Evolutionary conservation across 164 flowering plant species (phyloP), one percentile per base, ranked within the genome.

Genomic region (Piper betle): DNA sequence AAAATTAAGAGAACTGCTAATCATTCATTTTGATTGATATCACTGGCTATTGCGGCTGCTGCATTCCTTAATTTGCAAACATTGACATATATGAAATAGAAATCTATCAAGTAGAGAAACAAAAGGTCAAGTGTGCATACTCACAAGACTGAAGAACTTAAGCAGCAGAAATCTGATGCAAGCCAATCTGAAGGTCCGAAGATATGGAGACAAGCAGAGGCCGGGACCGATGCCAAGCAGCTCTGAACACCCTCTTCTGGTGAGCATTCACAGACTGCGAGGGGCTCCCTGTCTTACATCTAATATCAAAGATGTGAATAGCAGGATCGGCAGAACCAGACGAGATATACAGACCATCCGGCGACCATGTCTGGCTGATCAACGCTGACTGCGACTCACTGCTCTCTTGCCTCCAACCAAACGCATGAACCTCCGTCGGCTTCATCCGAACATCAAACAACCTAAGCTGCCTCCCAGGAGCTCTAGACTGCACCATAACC

Each of bases 361-460:
- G 91, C n/a, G 97, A 93, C 98, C 98, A 93, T 25, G 96, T 80
- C 72, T 87, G 98, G 53, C 86, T 87, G 78, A 93, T 84, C 68
- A 93, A 75, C 37, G 97, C 96, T 1, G 98, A 90, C 65, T 90
- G 96, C 18, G 96, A 87, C 25, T 86, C 97, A 20, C 95, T 93
- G 76, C 87, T 86, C 66, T 85, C 92, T 78, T 93, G 99, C 66
- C 81, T 86, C 91, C 90, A 90, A 52, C 97, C 97, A 70, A 86
- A 90, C 40, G 78, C 71, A 70, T 90, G 97, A 52, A 90, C 63
- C 75, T 86, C 98, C 19, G 80, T 71, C 52, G 82, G 77, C 75
- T 87, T 82, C 69, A 83, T 38, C 74, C 98, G 70, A 3, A 83
- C 77, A 72, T 93, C 98, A 73, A 66, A 93, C 65, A 93, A 72